Conservation (phyloP, 495 filamentous ascomycete genomes). For the Aspergillus baeticus region DNA sequence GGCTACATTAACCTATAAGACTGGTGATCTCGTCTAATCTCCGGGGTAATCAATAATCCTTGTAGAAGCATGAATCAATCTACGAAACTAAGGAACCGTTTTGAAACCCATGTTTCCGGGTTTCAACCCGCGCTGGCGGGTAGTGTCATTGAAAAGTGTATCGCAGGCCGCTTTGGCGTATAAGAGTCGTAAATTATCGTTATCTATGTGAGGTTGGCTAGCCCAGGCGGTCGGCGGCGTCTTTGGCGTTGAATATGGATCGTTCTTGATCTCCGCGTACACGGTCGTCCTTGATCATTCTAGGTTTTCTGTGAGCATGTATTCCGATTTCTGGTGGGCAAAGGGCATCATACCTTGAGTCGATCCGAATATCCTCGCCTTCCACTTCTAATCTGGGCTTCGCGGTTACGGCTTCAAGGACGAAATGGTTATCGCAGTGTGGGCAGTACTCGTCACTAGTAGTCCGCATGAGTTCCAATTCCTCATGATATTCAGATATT, state of each 20-base stretch:
- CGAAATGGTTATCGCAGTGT: slow-evolving; percentile 98
- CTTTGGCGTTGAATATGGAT: slow-evolving; percentile 72
- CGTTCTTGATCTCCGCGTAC: slow-evolving; percentile 59
- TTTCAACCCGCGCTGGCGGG: neutral
- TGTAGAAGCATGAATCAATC: slow-evolving; percentile 13
- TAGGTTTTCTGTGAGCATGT: slow-evolving; percentile 20
- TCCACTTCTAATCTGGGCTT: slow-evolving; percentile 79
- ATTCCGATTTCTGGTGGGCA: neutral
- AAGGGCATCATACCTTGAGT: slow-evolving; percentile 53
- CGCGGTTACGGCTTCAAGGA: slow-evolving; percentile 81
- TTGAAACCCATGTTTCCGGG: neutral
- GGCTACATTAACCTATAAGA: slow-evolving; percentile 7
- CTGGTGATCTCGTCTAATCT: slow-evolving; percentile 11
- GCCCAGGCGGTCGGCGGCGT: slow-evolving; percentile 72
- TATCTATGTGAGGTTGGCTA: slow-evolving; percentile 33
- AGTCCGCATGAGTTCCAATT: neutral
- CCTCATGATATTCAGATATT: neutral
- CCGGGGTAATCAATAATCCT: slow-evolving; percentile 5
- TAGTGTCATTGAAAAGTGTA: neutral
- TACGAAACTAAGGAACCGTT: slow-evolving; percentile 5
- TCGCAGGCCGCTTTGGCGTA: neutral
- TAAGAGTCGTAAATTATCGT: slow-evolving; percentile 36
- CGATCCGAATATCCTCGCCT: slow-evolving; percentile 81
- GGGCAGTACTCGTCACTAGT: slow-evolving; percentile 94
- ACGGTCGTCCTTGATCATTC: slow-evolving; percentile 93